phyloP scores from a whole-genome alignment of 116 monocot species.

The Thalassia testudinum region DNA sequence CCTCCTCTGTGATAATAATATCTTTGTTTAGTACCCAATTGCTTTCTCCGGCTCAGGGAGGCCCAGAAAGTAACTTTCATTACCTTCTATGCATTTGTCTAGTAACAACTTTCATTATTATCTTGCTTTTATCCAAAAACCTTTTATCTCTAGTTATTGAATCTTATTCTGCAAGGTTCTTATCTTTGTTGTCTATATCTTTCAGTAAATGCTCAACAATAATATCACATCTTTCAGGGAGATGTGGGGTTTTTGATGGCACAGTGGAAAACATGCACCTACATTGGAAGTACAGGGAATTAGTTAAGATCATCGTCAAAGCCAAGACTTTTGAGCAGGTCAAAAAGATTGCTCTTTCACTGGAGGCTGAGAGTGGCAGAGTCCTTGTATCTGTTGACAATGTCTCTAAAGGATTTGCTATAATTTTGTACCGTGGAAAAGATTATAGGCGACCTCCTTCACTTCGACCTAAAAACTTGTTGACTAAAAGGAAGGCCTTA shows the following conservation, averaged over 20 bases:
- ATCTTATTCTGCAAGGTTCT: not conserved
- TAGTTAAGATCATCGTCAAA: constrained; percentile 78
- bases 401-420: constrained; percentile 79
- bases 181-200: not conserved
- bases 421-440: constrained; percentile 78
- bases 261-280: constrained; percentile 98
- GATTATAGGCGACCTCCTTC: constrained; percentile 53
- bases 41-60: no score
- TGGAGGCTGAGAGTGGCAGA: constrained; percentile 95
- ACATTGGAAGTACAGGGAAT: constrained; percentile 95
- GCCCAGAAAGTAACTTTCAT: no score
- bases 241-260: constrained; percentile 93
- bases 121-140: constrained; percentile 39
- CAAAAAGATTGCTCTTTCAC: constrained; percentile 53
- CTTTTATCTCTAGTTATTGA: not conserved
- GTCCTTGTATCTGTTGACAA: constrained; percentile 91
- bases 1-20: no score
- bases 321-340: constrained; percentile 63
- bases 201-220: not conserved
- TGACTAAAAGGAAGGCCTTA: constrained; percentile 86
- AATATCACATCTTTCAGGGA: constrained; percentile 25
- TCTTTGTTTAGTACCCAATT: no score
- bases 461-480: constrained; percentile 78
- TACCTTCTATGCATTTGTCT: constrained; percentile 13
- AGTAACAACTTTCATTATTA: constrained; percentile 21